These are phyloP conservation scores for Fraxinus angustifolia DNA, from an alignment of 305 asterid species.

Conservation along the genomic window DNA sequence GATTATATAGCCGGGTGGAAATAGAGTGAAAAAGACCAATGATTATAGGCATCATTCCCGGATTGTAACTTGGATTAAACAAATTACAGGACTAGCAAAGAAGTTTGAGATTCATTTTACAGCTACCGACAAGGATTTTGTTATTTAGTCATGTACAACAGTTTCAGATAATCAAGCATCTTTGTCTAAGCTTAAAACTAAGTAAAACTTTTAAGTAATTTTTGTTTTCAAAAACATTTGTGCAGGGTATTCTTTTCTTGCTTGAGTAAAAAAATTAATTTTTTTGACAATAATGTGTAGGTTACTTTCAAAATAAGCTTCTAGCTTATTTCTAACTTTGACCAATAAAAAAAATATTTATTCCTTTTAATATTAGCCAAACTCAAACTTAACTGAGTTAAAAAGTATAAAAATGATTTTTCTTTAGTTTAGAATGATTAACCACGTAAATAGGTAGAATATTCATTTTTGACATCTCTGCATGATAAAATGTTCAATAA, in stretches of 20 bases:
- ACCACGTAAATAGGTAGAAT: neutral
- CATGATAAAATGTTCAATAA: neutral
- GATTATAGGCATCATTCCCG: neutral
- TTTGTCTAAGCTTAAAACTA: neutral
- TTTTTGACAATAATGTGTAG: neutral
- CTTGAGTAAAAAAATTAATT: neutral
- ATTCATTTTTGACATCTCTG: neutral
- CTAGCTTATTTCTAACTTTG: neutral
- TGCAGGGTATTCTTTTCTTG: neutral
- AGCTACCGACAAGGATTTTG: neutral
- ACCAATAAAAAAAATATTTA: neutral
- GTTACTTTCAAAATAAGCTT: neutral
- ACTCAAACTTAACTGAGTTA: neutral
- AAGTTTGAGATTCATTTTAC: neutral
- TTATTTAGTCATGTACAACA: neutral
- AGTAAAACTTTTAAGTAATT: neutral
- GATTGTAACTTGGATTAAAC: neutral
- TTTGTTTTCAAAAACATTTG: neutral
- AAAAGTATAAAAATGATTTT: neutral
- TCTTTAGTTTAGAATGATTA: neutral
- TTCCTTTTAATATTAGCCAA: neutral
- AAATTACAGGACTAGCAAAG: neutral
- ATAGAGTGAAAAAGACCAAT: neutral
- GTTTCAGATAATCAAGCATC: neutral
- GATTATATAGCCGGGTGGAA: neutral